These are phyloP conservation scores for Phylloporus sp. DNA, from an alignment of 768 basidiomycete genomes.

Conservation along the genomic window DNA sequence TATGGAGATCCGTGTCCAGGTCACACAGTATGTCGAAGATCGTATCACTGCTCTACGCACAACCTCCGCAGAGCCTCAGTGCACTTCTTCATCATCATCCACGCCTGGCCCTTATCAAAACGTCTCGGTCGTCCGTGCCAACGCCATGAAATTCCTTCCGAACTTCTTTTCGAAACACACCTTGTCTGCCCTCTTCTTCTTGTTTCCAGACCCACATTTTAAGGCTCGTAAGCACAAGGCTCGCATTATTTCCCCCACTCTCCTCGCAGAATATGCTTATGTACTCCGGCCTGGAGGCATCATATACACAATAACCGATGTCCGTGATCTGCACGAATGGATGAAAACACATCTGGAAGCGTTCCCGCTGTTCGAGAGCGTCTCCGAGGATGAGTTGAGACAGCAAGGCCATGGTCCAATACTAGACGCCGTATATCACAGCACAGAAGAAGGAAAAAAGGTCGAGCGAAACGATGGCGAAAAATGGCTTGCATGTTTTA, in stretches of 20 bases:
- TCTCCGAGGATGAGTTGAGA: slow-evolving; percentile 74
- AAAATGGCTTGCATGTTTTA: slow-evolving; percentile 92
- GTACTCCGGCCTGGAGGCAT: slow-evolving; percentile 90
- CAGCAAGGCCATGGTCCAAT: slow-evolving; percentile 70
- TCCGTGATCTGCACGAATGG: slow-evolving; percentile 91
- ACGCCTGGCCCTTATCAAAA: slow-evolving; percentile 66
- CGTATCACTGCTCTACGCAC: slow-evolving; percentile 91
- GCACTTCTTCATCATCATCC: slow-evolving; percentile 23
- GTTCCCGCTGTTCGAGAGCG: slow-evolving; percentile 82
- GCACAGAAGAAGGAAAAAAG: slow-evolving; percentile 97
- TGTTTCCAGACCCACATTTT: slow-evolving; percentile 99
- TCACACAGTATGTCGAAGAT: slow-evolving; percentile 94
- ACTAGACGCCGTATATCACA: slow-evolving; percentile 75
- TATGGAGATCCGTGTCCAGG: slow-evolving; percentile 95
- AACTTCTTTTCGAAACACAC: slow-evolving; percentile 94
- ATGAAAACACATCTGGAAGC: slow-evolving; percentile 85
- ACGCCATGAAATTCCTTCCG: slow-evolving; percentile 97
- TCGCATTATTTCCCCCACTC: slow-evolving; percentile 95
- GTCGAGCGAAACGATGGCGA: slow-evolving; percentile 88
- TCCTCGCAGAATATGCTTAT: slow-evolving; percentile 96
- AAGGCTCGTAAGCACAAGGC: slow-evolving; percentile 98
- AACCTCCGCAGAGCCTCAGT: slow-evolving; percentile 34
- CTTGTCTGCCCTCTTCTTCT: slow-evolving; percentile 90
- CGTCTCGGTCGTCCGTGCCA: slow-evolving; percentile 89
- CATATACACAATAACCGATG: slow-evolving; percentile 97